Conservation (phyloP, 345 rosid species). For the Citrus reticulata region DNA sequence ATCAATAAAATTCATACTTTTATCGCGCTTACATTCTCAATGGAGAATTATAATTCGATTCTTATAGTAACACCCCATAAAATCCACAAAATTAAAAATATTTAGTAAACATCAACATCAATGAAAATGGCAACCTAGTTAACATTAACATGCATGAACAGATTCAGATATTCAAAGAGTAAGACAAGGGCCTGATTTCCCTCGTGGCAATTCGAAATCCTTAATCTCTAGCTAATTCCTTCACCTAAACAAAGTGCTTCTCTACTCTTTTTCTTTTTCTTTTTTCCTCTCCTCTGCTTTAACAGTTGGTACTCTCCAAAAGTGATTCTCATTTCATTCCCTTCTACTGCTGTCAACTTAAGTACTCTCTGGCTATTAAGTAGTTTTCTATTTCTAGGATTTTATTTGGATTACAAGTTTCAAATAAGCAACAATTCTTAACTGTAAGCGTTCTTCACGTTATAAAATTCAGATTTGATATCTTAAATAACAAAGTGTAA, state of each 20-base stretch:
- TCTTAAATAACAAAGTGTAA: too few relatives aligned
- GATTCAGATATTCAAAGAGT: not conserved
- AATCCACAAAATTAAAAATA: not conserved
- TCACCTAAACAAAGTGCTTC: not conserved
- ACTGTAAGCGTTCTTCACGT: too few relatives aligned
- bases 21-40: too few relatives aligned
- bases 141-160: not conserved
- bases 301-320: not conserved
- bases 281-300: not conserved
- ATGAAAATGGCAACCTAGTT: conserved; percentile 17
- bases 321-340: not conserved
- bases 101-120: conserved; percentile 12
- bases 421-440: not conserved
- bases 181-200: conserved; percentile 25
- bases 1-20: too few relatives aligned
- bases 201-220: not conserved
- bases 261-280: not conserved
- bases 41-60: too few relatives aligned
- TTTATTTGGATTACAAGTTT: not conserved
- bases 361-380: not conserved
- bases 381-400: not conserved
- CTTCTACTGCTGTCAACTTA: not conserved
- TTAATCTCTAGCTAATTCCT: not conserved
- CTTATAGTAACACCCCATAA: too few relatives aligned
- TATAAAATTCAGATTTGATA: too few relatives aligned